Percentiles rank a stretch among this genome's conserved stretches.
Conservation (phyloP, 192 early-diverging fungal genomes). For the Coemansia asiatica region DNA sequence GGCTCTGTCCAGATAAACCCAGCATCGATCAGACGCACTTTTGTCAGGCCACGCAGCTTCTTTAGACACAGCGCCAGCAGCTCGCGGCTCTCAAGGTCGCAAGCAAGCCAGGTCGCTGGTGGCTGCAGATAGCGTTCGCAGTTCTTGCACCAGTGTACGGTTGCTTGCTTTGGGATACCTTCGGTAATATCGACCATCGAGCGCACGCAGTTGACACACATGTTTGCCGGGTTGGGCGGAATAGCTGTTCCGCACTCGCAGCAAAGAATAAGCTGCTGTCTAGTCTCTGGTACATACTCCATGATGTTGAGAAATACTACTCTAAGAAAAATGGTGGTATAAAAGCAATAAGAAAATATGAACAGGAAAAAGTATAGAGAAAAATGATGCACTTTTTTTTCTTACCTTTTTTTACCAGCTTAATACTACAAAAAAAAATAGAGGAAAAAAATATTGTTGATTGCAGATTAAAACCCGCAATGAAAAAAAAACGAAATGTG, state of each 20-base stretch:
- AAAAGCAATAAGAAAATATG: background rate
- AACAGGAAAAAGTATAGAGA: background rate
- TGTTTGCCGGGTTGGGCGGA: slow-evolving; percentile 95
- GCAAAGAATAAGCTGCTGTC: slow-evolving; percentile 68
- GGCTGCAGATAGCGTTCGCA: slow-evolving; percentile 98
- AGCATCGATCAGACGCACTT: slow-evolving; percentile 94
- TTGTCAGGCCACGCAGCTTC: slow-evolving; percentile 85
- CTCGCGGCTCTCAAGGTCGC: slow-evolving; percentile 87
- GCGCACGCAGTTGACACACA: slow-evolving; percentile 98
- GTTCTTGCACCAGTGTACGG: slow-evolving; percentile 93
- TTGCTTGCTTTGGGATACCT: slow-evolving; percentile 96
- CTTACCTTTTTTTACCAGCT: no score
- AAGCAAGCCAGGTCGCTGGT: slow-evolving; percentile 83
- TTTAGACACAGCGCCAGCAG: slow-evolving; percentile 90
- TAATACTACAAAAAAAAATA: no score
- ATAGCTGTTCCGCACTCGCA: slow-evolving; percentile 93
- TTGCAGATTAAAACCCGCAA: background rate
- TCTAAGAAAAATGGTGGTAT: no score
- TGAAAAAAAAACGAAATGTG: background rate
- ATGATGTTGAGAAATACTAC: slow-evolving; percentile 13
- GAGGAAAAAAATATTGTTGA: background rate
- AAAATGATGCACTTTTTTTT: no score
- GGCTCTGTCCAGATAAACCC: slow-evolving; percentile 99
- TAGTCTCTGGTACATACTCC: slow-evolving; percentile 53
- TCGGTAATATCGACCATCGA: slow-evolving; percentile 97